Evolutionary conservation across 352 stramenopile species (phyloP).

Genomic region (Plasmopara halstedii): DNA sequence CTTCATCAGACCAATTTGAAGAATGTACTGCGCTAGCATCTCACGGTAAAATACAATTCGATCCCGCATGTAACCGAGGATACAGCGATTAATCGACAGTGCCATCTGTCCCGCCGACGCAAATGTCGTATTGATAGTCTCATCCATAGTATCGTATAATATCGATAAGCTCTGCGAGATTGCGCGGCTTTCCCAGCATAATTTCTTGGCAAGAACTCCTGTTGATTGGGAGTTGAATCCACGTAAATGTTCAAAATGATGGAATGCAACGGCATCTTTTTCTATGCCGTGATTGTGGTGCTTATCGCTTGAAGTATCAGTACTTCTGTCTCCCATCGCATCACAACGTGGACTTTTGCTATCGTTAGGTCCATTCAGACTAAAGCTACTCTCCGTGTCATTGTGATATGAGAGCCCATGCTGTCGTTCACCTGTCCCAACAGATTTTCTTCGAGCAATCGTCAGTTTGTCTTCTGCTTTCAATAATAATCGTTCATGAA

Average conservation of each 20-base stretch:
- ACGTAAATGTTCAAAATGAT: slow-evolving; percentile 61
- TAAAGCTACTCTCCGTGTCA: slow-evolving; percentile 24
- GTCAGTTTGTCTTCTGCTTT: slow-evolving; percentile 56
- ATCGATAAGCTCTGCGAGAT: slow-evolving; percentile 55
- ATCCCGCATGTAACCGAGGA: slow-evolving; percentile 93
- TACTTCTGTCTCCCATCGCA: slow-evolving; percentile 32
- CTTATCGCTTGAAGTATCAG: slow-evolving; percentile 23
- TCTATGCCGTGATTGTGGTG: slow-evolving; percentile 28
- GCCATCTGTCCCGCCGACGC: slow-evolving; percentile 37
- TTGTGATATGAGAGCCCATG: slow-evolving; percentile 15
- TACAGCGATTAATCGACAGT: slow-evolving; percentile 87
- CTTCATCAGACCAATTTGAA: slow-evolving; percentile 87
- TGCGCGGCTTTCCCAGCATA: slow-evolving; percentile 58
- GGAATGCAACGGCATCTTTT: slow-evolving; percentile 47
- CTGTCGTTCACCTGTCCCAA: slow-evolving; percentile 13
- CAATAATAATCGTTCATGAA: slow-evolving; percentile 49
- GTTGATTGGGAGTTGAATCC: slow-evolving; percentile 46
- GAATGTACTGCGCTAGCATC: slow-evolving; percentile 90
- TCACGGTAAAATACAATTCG: slow-evolving; percentile 91
- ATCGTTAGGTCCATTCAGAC: slow-evolving; percentile 10
- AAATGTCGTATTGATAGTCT: slow-evolving; percentile 13
- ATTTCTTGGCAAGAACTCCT: slow-evolving; percentile 35
- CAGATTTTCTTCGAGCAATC: slow-evolving; percentile 17
- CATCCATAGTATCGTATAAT: slow-evolving; percentile 34
- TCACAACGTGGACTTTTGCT: slow-evolving; percentile 25